Conservation (phyloP, 2,329 filamentous ascomycete genomes). For the Raffaelea ambrosiae region DNA sequence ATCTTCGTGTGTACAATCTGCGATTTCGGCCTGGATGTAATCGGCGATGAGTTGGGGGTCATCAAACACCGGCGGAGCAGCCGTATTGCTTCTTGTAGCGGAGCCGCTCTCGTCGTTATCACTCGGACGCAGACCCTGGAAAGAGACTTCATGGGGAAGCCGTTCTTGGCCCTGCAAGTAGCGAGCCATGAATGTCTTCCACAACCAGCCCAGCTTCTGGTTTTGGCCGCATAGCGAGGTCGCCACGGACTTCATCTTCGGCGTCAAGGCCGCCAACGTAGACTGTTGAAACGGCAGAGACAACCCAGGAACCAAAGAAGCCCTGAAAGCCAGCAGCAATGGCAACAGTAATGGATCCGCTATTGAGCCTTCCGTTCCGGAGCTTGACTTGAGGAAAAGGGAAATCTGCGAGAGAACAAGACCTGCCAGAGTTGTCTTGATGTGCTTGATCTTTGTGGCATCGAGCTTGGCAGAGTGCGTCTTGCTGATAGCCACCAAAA, state of each 20-base stretch:
- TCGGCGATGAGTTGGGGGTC: constrained; percentile 19
- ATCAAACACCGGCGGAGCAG: constrained; percentile 21
- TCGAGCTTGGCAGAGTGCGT: too few species aligned
- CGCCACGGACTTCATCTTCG: too few species aligned
- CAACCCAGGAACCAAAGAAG: constrained; percentile 8
- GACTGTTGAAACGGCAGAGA: constrained; percentile 8
- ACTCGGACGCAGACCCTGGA: constrained; percentile 15
- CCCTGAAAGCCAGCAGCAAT: constrained; percentile 15
- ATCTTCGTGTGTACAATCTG: constrained; percentile 13
- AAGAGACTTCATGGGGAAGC: constrained; percentile 23
- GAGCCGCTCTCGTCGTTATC: background rate
- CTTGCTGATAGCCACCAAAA: too few species aligned
- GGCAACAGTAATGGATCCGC: constrained; percentile 4
- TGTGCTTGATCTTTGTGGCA: too few species aligned
- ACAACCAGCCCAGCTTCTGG: constrained; percentile 31
- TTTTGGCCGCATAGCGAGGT: constrained; percentile 13
- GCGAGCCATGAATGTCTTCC: constrained; percentile 33
- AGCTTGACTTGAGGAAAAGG: too few species aligned
- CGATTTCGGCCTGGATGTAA: constrained; percentile 20
- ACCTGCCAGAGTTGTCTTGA: too few species aligned
- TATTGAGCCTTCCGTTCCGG: too few species aligned
- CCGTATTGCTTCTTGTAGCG: too few species aligned
- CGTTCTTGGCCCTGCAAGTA: constrained; percentile 24
- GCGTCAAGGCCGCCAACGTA: constrained; percentile 4
- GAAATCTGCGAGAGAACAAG: too few species aligned